Conservation (phyloP, 129 eudicot genomes). For the Chrysanthemum lavandulifolium region DNA sequence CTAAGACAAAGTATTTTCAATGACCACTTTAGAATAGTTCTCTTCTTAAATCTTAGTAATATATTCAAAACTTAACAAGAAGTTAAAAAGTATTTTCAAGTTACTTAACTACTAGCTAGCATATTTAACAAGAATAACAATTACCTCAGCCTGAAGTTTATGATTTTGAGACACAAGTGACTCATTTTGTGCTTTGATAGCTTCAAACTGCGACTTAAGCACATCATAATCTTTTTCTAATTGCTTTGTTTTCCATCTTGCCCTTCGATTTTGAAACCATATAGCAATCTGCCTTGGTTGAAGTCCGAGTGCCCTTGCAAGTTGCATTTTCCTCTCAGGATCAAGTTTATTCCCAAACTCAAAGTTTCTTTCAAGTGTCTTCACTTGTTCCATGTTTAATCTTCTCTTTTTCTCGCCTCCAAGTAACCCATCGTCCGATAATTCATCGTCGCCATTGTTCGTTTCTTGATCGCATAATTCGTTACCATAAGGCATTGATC, state of each 20-base stretch:
- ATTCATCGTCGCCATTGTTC: conserved; percentile 54
- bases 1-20: too few relatives aligned
- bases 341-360: conserved; percentile 90
- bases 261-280: conserved; percentile 97
- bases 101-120: background rate
- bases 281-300: conserved; percentile 96
- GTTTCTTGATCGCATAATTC: conserved; percentile 47
- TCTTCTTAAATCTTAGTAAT: too few relatives aligned
- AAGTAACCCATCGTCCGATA: conserved; percentile 72
- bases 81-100: background rate
- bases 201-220: conserved; percentile 81
- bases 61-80: background rate
- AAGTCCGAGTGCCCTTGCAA: conserved; percentile 82
- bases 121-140: background rate
- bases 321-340: conserved; percentile 94
- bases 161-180: conserved; percentile 72
- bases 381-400: conserved; percentile 87
- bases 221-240: conserved; percentile 83
- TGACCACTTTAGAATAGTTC: too few relatives aligned
- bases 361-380: conserved; percentile 85
- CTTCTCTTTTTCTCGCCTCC: conserved; percentile 85
- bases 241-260: conserved; percentile 97
- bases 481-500: conserved; percentile 58
- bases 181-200: conserved; percentile 84
- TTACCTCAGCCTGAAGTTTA: conserved; percentile 78